Conservation (phyloP, 2,329 filamentous ascomycete genomes). For the Cladosporium sp. region DNA sequence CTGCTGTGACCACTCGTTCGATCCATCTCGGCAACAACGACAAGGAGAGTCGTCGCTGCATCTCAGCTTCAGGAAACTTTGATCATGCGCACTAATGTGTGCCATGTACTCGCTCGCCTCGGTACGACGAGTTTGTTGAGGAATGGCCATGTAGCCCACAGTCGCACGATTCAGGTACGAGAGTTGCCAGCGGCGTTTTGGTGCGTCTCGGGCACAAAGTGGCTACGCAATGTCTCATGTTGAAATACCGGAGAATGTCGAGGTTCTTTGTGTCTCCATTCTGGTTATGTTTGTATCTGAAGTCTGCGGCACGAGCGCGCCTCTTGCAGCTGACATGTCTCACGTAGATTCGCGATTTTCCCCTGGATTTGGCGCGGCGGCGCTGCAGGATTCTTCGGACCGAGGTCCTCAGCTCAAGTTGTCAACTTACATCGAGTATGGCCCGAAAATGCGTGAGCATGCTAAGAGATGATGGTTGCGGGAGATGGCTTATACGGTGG, state of each 20-base stretch:
- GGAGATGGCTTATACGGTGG: too few relatives aligned
- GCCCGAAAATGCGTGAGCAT: too few relatives aligned
- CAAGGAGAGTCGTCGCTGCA: too few relatives aligned
- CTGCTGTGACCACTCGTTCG: conserved; percentile 5
- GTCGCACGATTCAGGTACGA: conserved; percentile 8
- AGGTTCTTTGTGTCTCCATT: not conserved
- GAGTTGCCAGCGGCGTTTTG: not conserved
- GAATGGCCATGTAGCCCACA: not conserved
- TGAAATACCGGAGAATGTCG: not conserved
- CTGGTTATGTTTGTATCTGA: too few relatives aligned
- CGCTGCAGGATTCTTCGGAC: too few relatives aligned
- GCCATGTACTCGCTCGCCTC: not conserved
- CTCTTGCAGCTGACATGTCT: not conserved
- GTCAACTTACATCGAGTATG: too few relatives aligned
- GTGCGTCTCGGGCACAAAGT: not conserved
- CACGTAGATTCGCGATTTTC: not conserved
- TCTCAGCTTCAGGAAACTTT: too few relatives aligned
- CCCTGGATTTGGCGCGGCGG: too few relatives aligned
- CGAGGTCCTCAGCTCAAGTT: too few relatives aligned
- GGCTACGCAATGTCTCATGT: not conserved
- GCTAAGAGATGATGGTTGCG: too few relatives aligned
- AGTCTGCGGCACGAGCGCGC: too few relatives aligned
- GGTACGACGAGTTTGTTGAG: not conserved
- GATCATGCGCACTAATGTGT: not conserved
- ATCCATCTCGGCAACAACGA: not conserved